Conservation (phyloP, 2,329 filamentous ascomycete species). For the Rutstroemia sp. region DNA sequence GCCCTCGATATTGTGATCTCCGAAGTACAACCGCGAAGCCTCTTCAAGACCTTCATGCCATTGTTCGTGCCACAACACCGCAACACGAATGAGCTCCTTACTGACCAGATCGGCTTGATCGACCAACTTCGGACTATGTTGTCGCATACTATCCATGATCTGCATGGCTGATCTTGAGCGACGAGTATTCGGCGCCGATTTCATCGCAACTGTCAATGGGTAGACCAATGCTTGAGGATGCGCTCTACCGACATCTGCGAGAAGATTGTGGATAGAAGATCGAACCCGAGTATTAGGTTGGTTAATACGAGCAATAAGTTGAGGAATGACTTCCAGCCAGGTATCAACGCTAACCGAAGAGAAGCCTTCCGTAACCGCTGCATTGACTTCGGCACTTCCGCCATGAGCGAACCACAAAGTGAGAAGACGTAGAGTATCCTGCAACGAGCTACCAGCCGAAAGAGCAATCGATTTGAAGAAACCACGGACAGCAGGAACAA, state of each 20-base stretch:
- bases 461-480: constrained; percentile 97
- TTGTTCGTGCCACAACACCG: constrained; percentile 95
- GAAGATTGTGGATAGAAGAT: constrained; percentile 81
- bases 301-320: constrained; percentile 95
- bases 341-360: constrained; percentile 90
- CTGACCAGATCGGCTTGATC: constrained; percentile 94
- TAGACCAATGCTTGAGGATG: constrained; percentile 97
- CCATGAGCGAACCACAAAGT: constrained; percentile 97
- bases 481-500: constrained; percentile 87
- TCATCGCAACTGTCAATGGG: constrained; percentile 95
- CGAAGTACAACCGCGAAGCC: constrained; percentile 92
- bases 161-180: constrained; percentile 81
- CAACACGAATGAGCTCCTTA: constrained; percentile 92
- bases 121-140: constrained; percentile 86
- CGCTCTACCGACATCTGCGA: constrained; percentile 86
- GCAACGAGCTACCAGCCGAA: constrained; percentile 84
- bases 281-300: constrained; percentile 87
- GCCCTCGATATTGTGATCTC: constrained; percentile 92
- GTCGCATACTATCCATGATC: constrained; percentile 97
- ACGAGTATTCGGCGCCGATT: constrained; percentile 73
- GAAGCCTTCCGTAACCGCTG: constrained; percentile 83
- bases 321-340: constrained; percentile 96
- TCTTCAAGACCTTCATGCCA: constrained; percentile 99
- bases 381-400: constrained; percentile 78
- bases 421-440: constrained; percentile 86